phyloP scores from a whole-genome alignment of 306 rosid genomes.

The Citrullus colocynthis region DNA sequence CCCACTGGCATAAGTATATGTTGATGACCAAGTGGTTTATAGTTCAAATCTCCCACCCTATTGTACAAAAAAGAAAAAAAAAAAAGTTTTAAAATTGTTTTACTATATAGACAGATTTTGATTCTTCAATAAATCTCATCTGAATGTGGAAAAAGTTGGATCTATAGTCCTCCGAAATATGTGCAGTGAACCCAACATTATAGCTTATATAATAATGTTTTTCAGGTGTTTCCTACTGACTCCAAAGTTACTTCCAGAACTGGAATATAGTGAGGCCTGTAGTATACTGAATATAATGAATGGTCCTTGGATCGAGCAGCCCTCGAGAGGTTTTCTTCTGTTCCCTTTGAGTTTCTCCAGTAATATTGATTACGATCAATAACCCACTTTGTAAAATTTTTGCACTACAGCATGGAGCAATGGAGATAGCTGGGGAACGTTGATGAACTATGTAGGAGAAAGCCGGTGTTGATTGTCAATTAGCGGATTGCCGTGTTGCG shows the following conservation, averaged over 20 bases:
- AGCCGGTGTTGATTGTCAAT: conserved; percentile 18
- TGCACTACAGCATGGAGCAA: conserved; percentile 57
- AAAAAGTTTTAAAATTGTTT: neutral
- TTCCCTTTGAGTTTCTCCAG: neutral
- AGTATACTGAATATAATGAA: conserved; percentile 76
- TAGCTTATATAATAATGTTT: conserved; percentile 6
- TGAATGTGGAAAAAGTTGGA: neutral
- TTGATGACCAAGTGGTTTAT: too few species aligned
- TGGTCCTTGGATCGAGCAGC: conserved; percentile 74
- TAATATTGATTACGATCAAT: neutral
- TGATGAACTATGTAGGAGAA: conserved; percentile 33
- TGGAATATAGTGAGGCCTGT: conserved; percentile 86
- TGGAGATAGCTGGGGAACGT: conserved; percentile 63
- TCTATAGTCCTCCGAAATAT: neutral
- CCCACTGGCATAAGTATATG: too few species aligned
- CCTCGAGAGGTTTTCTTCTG: conserved; percentile 42
- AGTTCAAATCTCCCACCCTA: too few species aligned
- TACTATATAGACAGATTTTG: neutral
- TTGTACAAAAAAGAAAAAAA: too few species aligned
- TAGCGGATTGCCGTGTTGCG: neutral
- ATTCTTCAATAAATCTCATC: neutral
- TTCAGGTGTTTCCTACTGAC: conserved; percentile 92
- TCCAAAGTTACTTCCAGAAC: conserved; percentile 76
- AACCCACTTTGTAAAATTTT: neutral
- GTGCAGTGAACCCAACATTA: neutral